These are phyloP conservation scores for Pseudozyma tsukubaensis DNA, from an alignment of 1,284 basidiomycete species.

Conservation along the genomic window DNA sequence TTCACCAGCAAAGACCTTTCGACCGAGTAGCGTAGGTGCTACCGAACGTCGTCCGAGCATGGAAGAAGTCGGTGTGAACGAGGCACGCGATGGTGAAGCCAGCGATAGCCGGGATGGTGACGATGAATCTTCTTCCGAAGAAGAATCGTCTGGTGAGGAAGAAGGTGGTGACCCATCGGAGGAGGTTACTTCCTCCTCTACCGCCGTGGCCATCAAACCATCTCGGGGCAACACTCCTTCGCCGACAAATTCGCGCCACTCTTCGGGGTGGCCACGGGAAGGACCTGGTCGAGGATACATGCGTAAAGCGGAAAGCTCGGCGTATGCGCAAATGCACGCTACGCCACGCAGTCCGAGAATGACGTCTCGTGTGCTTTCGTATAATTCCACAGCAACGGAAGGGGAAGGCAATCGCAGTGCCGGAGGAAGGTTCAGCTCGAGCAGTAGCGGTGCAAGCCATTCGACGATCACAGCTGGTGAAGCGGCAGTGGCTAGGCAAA, in stretches of 20 bases:
- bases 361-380: conserved; percentile 31
- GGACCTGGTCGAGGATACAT: conserved; percentile 38
- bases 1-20: conserved; percentile 3
- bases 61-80: conserved; percentile 7
- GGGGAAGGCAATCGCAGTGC: conserved; percentile 27
- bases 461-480: conserved; percentile 22
- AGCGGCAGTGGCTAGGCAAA: conserved; percentile 20
- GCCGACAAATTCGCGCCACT: conserved; percentile 16
- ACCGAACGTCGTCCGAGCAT: conserved; percentile 17
- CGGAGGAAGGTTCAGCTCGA: conserved; percentile 14
- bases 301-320: conserved; percentile 44
- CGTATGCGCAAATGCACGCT: conserved; percentile 32
- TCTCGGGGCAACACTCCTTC: conserved; percentile 12
- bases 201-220: background rate
- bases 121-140: conserved; percentile 54
- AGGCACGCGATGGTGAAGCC: conserved; percentile 30
- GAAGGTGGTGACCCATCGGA: background rate
- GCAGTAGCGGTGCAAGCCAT: conserved; percentile 19
- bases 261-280: conserved; percentile 20
- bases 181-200: background rate
- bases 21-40: background rate
- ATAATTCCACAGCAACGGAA: conserved; percentile 31
- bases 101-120: conserved; percentile 59
- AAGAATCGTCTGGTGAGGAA: conserved; percentile 34
- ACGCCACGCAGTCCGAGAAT: conserved; percentile 46